Conservation (phyloP, 1,284 basidiomycete genomes). For the Cerrena zonata region DNA sequence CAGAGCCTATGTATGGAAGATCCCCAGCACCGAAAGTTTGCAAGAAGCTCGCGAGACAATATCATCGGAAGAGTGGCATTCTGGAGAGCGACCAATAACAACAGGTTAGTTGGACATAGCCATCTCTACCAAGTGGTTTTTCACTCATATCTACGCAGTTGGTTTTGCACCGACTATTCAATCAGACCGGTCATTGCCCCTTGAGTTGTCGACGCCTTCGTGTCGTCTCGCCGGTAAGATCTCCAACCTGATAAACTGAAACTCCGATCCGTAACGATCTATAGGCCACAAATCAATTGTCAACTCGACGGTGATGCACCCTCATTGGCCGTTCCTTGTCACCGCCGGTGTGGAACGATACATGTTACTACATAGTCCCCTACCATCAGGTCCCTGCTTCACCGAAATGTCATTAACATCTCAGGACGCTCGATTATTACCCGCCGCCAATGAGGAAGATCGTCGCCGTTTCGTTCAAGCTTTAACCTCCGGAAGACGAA, state of each 20-base stretch:
- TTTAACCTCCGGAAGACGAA: constrained; percentile 22
- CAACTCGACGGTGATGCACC: constrained; percentile 68
- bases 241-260: background rate
- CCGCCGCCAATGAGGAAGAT: constrained; percentile 25
- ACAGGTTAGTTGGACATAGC: constrained; percentile 31
- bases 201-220: constrained; percentile 51
- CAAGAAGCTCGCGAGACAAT: constrained; percentile 39
- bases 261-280: background rate
- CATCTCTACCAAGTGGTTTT: background rate
- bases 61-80: constrained; percentile 38
- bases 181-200: constrained; percentile 50
- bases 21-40: constrained; percentile 48
- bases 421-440: constrained; percentile 41
- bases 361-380: constrained; percentile 64
- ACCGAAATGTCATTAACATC: constrained; percentile 39
- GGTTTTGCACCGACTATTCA: too few relatives aligned
- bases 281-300: constrained; percentile 67
- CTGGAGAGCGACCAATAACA: constrained; percentile 19
- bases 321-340: constrained; percentile 56
- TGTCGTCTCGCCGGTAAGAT: constrained; percentile 49
- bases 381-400: constrained; percentile 44
- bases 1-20: constrained; percentile 71
- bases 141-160: background rate
- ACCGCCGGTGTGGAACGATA: constrained; percentile 69
- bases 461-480: constrained; percentile 33